Evolutionary conservation across 257 asterid species (phyloP), one percentile per base, ranked within the genome.

Genomic region (Haberlea rhodopensis): DNA sequence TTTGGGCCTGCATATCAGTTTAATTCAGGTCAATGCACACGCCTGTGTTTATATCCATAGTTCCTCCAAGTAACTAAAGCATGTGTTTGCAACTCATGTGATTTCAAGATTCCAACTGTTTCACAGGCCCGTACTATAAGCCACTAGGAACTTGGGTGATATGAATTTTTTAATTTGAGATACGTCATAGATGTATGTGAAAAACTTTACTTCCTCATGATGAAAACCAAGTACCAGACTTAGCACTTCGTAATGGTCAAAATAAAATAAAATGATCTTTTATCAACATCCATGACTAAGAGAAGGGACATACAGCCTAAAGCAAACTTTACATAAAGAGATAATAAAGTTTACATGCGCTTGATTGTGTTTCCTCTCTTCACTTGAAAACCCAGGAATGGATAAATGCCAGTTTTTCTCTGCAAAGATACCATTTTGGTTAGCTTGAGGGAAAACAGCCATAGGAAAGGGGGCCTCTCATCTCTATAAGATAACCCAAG

Each of bases 321-420:
- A 61, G 28, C 54, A 57, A 40, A 52, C 58, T 5, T 29, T 46
- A 34, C 22, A 5, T 16, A 63, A 49, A 71, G 64, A 65, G 58
- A 24, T 68, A 52, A 63, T 13, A 62, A 61, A 57, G 72, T 95
- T 81, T 90, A 94, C 99, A 23, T 63, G 78, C 61, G 71, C 80
- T 6, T 76, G 71, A 25, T 66, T 65, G 52, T 73, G 78, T 71
- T 80, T 86, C 80, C 65, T 83, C 72, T 80, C 95, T 69, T 94
- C 97, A 26, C 88, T 82, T 27, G 96, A 87, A 78, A 73, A 94
- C 66, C 95, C 99, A 31, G 99, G 99, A 71, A 92, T 65, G 8
- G 81, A 82, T 81, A 90, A 73, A 8, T 86, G 80, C 94, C 84
- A 87, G 78, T 90, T 84, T 80, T 84, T 94, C 87, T 94, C 99